phyloP scores from a whole-genome alignment of 768 basidiomycete species.

The Kwoniella mangroviensis region DNA sequence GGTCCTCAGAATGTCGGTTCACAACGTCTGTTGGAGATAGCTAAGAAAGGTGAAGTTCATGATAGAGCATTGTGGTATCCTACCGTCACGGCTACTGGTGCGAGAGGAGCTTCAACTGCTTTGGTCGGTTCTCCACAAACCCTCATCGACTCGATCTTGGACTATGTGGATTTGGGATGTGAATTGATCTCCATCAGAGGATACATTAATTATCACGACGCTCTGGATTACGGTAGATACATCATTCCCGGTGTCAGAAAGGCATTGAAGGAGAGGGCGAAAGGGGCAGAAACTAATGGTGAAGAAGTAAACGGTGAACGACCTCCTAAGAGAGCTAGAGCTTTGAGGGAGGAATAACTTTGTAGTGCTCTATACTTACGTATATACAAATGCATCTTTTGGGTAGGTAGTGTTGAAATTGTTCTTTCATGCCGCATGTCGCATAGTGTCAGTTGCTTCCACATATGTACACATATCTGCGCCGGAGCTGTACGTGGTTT shows the following conservation, averaged over 20 bases:
- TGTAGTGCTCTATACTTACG: background rate
- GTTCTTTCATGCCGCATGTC: background rate
- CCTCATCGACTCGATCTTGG: constrained; percentile 44
- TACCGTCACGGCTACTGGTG: constrained; percentile 42
- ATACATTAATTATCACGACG: constrained; percentile 46
- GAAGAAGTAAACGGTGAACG: constrained; percentile 12
- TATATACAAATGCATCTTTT: constrained; percentile 2
- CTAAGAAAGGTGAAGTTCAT: constrained; percentile 39
- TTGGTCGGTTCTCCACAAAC: constrained; percentile 42
- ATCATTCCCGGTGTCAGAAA: constrained; percentile 39
- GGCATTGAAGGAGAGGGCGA: constrained; percentile 28
- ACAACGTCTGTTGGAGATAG: constrained; percentile 43
- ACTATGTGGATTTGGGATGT: constrained; percentile 41
- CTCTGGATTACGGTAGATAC: constrained; percentile 46
- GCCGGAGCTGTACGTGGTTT: no score
- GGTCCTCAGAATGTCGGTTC: constrained; percentile 44
- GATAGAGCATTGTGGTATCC: constrained; percentile 47
- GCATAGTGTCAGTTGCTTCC: no score
- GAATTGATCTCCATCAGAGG: constrained; percentile 44
- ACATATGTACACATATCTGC: no score
- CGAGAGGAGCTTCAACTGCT: constrained; percentile 41
- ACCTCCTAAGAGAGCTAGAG: constrained; percentile 20
- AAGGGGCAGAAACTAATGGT: constrained; percentile 13
- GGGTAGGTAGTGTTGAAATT: background rate
- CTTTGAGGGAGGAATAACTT: constrained; percentile 17